These are phyloP conservation scores for Rubia peregrina DNA, from an alignment of 305 asterid species.

Conservation along the genomic window DNA sequence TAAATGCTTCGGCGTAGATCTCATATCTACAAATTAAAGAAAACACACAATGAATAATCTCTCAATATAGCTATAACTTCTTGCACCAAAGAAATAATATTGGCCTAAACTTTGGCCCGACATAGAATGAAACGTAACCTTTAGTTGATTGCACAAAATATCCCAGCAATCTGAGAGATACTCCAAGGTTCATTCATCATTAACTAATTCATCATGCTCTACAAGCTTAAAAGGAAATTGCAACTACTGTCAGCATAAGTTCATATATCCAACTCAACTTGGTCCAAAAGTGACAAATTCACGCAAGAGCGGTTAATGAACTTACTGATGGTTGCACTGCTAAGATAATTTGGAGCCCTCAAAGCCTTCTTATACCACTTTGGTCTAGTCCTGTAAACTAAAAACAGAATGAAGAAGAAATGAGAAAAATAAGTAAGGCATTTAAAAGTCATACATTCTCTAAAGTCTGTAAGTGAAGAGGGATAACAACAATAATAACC, in stretches of 20 bases:
- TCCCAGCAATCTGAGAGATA: not conserved
- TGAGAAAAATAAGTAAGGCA: not conserved
- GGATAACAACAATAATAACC: not conserved
- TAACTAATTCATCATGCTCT: too few relatives aligned
- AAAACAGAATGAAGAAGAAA: not conserved
- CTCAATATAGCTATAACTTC: too few relatives aligned
- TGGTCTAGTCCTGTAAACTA: constrained; percentile 41
- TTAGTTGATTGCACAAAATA: too few relatives aligned
- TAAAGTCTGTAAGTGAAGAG: not conserved
- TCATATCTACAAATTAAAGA: constrained; percentile 40
- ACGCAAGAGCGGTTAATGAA: not conserved
- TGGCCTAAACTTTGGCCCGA: not conserved
- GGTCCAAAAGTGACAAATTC: not conserved
- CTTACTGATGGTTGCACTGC: constrained; percentile 61
- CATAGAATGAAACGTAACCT: not conserved
- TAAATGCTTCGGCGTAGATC: constrained; percentile 78
- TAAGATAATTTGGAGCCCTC: constrained; percentile 44
- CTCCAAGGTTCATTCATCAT: too few relatives aligned
- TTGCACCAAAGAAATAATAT: too few relatives aligned
- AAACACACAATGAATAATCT: not conserved
- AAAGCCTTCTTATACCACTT: constrained; percentile 39
- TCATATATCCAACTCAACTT: not conserved
- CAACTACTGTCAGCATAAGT: not conserved
- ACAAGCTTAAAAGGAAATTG: not conserved
- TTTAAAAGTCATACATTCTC: not conserved